Percentiles rank a stretch among this genome's conserved stretches.
These are phyloP conservation scores for Escovopsis sp. DNA, from an alignment of 2,329 filamentous ascomycete genomes.

Conservation along the genomic window DNA sequence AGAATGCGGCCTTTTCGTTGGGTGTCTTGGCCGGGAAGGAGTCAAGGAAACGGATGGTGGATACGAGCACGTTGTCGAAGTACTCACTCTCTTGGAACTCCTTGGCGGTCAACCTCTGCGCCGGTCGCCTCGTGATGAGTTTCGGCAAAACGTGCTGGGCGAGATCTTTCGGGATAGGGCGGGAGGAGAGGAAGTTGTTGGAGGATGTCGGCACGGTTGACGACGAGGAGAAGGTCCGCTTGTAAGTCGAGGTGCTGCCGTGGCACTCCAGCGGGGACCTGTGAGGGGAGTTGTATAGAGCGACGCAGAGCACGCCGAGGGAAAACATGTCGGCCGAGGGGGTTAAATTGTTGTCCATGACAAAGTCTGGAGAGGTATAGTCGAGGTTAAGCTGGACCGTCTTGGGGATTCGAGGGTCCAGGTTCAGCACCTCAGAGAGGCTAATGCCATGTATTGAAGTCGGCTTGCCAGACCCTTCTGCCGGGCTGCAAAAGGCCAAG, in stretches of 20 bases:
- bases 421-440: constrained; percentile 69
- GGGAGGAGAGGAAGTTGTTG: constrained; percentile 76
- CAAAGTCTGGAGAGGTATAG: constrained; percentile 88
- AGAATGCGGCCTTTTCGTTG: constrained; percentile 80
- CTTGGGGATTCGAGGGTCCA: constrained; percentile 69
- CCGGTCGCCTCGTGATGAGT: constrained; percentile 74
- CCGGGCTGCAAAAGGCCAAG: constrained; percentile 74
- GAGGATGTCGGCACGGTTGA: constrained; percentile 61
- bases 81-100: constrained; percentile 94
- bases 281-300: constrained; percentile 92
- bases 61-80: constrained; percentile 93
- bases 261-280: constrained; percentile 71
- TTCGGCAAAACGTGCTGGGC: constrained; percentile 62
- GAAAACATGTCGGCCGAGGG: constrained; percentile 85
- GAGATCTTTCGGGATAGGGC: constrained; percentile 67
- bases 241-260: constrained; percentile 70
- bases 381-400: constrained; percentile 82
- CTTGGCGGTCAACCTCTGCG: constrained; percentile 70
- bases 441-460: constrained; percentile 68
- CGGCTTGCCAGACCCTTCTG: constrained; percentile 57
- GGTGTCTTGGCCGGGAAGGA: constrained; percentile 81
- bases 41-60: constrained; percentile 90
- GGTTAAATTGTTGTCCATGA: constrained; percentile 78
- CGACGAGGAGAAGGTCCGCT: constrained; percentile 64
- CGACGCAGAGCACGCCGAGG: constrained; percentile 72